Evolutionary conservation across 257 asterid genomes (phyloP), one percentile per base, ranked within the genome.

Genomic region (Ilex aquifolium): DNA sequence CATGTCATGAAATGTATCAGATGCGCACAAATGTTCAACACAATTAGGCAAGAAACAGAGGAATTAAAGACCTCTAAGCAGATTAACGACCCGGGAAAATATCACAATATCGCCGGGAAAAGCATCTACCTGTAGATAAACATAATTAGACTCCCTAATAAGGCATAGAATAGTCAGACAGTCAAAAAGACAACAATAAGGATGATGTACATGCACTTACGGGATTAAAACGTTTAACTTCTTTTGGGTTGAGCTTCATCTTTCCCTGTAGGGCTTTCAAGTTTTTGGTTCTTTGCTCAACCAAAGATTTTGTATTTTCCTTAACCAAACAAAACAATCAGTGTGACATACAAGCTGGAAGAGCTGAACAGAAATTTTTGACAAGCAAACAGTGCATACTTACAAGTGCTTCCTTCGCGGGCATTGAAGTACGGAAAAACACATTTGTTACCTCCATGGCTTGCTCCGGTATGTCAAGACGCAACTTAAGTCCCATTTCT

Each of bases 101-200:
- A 92, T 92, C 72, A 92, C 85, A 68, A 89, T 86, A 76, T 92
- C 98, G 64, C 98, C 96, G 12, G 98, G 98, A 77, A 92, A 92
- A 76, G 98, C 97, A 82, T 92, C 97, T 64, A 92, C 88, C 98
- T 92, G 88, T 67, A 71, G 57, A 77, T 60, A 59, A 60, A 39
- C 13, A 50, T 63, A 14, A 67, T 61, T 50, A 65, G 72, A 11
- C 53, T 65, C 62, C 49, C 58, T 51, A 72, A 54, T 44, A 60
- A 17, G 17, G n/a, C 46, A 39, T 36, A 60, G 21, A 44, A 29
- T 31, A 59, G 36, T 11, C 21, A 48, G 13, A 31, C 39, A 27
- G 70, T 60, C 48, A 56, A 61, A 44, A 17, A 65, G 52, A 66
- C 40, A 46, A 61, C 53, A 68, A 48, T 49, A 69, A 30, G 59